Evolutionary conservation across 2,329 filamentous ascomycete genomes (phyloP), one percentile per base, ranked within the genome.

Genomic region (Cercospora janseana): DNA sequence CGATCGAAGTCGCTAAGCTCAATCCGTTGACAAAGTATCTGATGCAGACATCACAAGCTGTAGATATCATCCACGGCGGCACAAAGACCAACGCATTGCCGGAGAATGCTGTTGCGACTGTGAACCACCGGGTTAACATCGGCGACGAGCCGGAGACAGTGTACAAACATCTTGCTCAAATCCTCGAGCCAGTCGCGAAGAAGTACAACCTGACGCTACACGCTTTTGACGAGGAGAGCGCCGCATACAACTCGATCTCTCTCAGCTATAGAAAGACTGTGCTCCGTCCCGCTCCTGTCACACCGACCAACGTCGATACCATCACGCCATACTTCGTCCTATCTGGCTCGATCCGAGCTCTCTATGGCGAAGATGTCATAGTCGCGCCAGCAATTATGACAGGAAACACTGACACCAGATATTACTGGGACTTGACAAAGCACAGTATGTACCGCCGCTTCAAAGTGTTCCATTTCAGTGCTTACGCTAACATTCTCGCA

Each of bases 31-130:
- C 74, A 15, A 72, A 78, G 24, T 81, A 79, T 55, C 72, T 78
- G 1, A 72, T 81, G 63, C 78, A 81, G 58, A 81, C 79, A 2
- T 79, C 76, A 0, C 78, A 81, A 64, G 76, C 79, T 0, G 73
- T 78, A 0, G 79, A 81, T 59, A 65, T 79, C 26, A 74, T 81
- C 59, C 63, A 65, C 26, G 79, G 78, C 18, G 79, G 79, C 7
- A 74, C 79, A 34, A 82, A 82, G 61, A 75, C 77, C 55, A 82
- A 82, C 50, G 79, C 79, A 2, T 70, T 82, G 29, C 79, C 79
- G 0, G 79, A 81, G 63, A 75, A 74, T 35, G 73, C 79, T 35
- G 72, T 67, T 3, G 72, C 77, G 0, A 71, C 74, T 1, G 72
- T 81, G 28, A 81, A 82, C 60, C 78, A 81, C 66, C 78, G 79